Evolutionary conservation across 345 rosid species (phyloP).

Genomic region (Raphanus raphanistrum): DNA sequence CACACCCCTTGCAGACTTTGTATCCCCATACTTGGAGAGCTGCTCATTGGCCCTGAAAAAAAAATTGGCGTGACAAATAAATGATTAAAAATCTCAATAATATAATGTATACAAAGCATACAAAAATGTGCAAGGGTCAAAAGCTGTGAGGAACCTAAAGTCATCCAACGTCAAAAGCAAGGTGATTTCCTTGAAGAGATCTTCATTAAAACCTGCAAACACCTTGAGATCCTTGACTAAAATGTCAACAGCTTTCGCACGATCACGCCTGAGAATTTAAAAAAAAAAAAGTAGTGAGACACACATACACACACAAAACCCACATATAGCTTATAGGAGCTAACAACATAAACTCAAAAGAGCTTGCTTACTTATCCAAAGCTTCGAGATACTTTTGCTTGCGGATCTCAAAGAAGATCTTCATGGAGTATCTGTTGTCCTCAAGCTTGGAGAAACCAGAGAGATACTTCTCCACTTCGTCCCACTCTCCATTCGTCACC

Average conservation of each 20-base stretch:
- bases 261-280: slow-evolving; percentile 55
- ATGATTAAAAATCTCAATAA: not conserved
- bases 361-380: slow-evolving; percentile 62
- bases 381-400: slow-evolving; percentile 95
- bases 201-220: slow-evolving; percentile 77
- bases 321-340: not conserved
- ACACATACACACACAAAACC: not conserved
- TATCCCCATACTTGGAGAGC: slow-evolving; percentile 81
- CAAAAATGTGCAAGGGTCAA: slow-evolving; percentile 6
- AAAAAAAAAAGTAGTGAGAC: not conserved
- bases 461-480: slow-evolving; percentile 78
- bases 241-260: slow-evolving; percentile 76
- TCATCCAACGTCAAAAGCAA: slow-evolving; percentile 76
- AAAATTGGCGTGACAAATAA: slow-evolving; percentile 20
- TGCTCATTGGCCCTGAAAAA: slow-evolving; percentile 77
- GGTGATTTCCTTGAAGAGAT: slow-evolving; percentile 83
- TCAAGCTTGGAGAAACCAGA: slow-evolving; percentile 54
- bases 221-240: slow-evolving; percentile 88
- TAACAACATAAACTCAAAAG: not conserved
- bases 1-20: slow-evolving; percentile 77
- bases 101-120: not conserved
- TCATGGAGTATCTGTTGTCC: slow-evolving; percentile 82
- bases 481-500: slow-evolving; percentile 94
- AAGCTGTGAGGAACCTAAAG: slow-evolving; percentile 54
- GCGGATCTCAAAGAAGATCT: slow-evolving; percentile 84